Conservation (phyloP, 352 stramenopile species). For the Blastocystis sp. region DNA sequence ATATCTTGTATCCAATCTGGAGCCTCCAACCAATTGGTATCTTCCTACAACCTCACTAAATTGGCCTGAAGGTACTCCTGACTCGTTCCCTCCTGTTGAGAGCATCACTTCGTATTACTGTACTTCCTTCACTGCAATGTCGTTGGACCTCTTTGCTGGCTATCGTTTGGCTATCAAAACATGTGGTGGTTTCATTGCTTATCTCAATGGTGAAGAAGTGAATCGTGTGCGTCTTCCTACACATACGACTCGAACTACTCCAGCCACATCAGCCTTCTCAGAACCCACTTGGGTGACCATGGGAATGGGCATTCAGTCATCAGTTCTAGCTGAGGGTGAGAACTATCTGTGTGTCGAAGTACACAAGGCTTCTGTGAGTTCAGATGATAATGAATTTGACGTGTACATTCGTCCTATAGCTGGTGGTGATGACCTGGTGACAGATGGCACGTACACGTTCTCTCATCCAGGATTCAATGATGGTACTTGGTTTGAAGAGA, state of each 20-base stretch:
- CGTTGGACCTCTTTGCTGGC: background rate
- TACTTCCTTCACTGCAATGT: background rate
- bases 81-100: background rate
- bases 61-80: background rate
- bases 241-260: background rate
- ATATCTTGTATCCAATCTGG: background rate
- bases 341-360: conserved; percentile 52
- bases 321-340: background rate
- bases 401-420: background rate
- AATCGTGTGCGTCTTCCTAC: conserved; percentile 21
- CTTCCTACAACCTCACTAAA: background rate
- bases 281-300: background rate
- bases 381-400: conserved; percentile 29
- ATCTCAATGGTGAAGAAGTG: conserved; percentile 42
- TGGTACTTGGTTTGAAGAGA: background rate
- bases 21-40: background rate
- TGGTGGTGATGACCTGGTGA: background rate
- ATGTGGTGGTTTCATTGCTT: conserved; percentile 20
- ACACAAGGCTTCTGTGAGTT: background rate
- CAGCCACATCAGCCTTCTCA: background rate
- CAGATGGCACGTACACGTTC: background rate
- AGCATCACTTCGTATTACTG: conserved; percentile 38
- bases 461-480: conserved; percentile 1
- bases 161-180: background rate
- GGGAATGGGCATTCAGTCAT: background rate